Evolutionary conservation across 2,329 filamentous ascomycete species (phyloP).

Genomic region (Aspergillus japonicus): DNA sequence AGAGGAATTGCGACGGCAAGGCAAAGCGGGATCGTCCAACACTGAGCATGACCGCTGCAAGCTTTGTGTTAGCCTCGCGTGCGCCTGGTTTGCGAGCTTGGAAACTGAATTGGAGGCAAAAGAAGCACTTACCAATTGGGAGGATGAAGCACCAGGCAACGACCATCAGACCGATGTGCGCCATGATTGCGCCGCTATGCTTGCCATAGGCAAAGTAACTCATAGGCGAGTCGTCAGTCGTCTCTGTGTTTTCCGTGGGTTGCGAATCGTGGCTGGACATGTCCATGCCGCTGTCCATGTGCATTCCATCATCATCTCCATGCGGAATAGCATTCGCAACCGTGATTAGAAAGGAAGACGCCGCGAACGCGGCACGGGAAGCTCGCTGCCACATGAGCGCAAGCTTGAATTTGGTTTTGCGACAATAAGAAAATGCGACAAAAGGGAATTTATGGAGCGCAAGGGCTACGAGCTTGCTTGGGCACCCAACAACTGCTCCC

Average conservation of each 20-base stretch:
- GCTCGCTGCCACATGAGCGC: slow-evolving; percentile 26
- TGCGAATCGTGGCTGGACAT: slow-evolving; percentile 19
- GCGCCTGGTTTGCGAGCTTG: not conserved
- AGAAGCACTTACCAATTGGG: slow-evolving; percentile 61
- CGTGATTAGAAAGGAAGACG: slow-evolving; percentile 29
- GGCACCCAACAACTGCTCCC: not conserved
- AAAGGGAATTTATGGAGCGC: not conserved
- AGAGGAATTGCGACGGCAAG: slow-evolving; percentile 51
- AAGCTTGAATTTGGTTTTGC: slow-evolving; percentile 8
- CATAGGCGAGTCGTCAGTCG: slow-evolving; percentile 32
- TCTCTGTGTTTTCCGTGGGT: slow-evolving; percentile 16
- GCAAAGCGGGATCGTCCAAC: slow-evolving; percentile 74
- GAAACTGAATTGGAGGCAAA: not conserved
- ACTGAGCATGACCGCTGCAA: slow-evolving; percentile 79
- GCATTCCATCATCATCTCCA: slow-evolving; percentile 32
- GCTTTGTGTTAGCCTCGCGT: slow-evolving; percentile 2
- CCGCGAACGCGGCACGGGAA: slow-evolving; percentile 29
- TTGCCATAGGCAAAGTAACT: slow-evolving; percentile 46
- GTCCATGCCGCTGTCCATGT: slow-evolving; percentile 33
- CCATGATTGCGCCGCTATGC: slow-evolving; percentile 55
- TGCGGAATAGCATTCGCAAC: slow-evolving; percentile 35
- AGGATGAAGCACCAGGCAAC: slow-evolving; percentile 71
- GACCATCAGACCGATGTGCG: slow-evolving; percentile 70
- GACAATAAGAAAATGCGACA: not conserved
- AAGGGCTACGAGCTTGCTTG: not conserved